phyloP scores from a whole-genome alignment of 1,139 yeast genomes.

The Scheffersomyces quercinus region DNA sequence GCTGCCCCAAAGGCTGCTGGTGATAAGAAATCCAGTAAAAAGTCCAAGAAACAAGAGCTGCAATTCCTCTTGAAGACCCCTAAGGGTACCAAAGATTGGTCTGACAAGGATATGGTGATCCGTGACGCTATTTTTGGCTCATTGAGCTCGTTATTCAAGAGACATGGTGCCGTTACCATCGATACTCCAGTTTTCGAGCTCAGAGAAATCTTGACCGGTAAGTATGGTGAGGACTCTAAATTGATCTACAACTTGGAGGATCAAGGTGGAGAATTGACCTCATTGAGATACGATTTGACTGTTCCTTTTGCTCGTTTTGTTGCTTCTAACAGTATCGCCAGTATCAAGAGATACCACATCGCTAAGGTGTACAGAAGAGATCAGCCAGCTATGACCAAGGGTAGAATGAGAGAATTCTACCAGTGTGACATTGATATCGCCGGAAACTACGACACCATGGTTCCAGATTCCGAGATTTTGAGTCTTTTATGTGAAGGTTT shows the following conservation, averaged over 20 bases:
- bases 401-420: conserved; percentile 98
- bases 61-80: conserved; percentile 86
- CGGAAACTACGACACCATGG: conserved; percentile 89
- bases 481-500: conserved; percentile 83
- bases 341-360: conserved; percentile 90
- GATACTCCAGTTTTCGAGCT: conserved; percentile 98
- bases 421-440: conserved; percentile 98
- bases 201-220: conserved; percentile 92
- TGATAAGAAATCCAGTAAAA: conserved; percentile 26
- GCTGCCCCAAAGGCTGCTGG: conserved; percentile 7
- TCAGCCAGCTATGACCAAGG: conserved; percentile 99
- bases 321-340: conserved; percentile 88
- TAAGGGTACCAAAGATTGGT: conserved; percentile 98
- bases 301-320: conserved; percentile 97
- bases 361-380: conserved; percentile 98
- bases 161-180: conserved; percentile 96
- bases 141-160: conserved; percentile 73
- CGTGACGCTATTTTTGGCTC: conserved; percentile 83
- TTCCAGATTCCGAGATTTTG: conserved; percentile 90
- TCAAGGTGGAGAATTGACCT: conserved; percentile 97
- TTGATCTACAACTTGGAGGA: conserved; percentile 93
- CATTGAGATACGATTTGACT: conserved; percentile 91
- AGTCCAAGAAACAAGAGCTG: conserved; percentile 34
- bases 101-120: conserved; percentile 94
- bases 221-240: conserved; percentile 97